Evolutionary conservation across 257 asterid species (phyloP), one percentile per base, ranked within the genome.

Genomic region (Petrea volubilis): DNA sequence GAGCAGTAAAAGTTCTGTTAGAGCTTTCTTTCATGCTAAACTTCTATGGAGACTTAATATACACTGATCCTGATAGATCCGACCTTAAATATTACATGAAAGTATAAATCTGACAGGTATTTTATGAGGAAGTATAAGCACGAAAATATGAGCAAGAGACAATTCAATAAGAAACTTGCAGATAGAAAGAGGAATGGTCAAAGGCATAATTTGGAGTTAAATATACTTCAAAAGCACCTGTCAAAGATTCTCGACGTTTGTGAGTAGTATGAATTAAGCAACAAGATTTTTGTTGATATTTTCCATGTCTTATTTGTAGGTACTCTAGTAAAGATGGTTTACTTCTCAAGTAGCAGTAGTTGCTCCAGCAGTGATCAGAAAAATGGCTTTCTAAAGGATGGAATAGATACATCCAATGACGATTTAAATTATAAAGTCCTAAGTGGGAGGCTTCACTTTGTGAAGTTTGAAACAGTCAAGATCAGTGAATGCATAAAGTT

Each of bases 251-350:
- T 77, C 20, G 15, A 8, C 29, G 7, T 68, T 63, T 49, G 63
- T 18, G 33, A 38, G 21, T 49, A 24, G 60, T 43, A 13, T 65
- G 43, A 20, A 53, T 70, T 21, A 12, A 65, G 51, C 47, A 31
- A 50, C 63, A 53, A 67, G 46, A 46, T 28, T 36, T 62, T 53
- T 18, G 33, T 28, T 75, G 29, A 72, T 74, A 21, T 14, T 38
- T 57, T 38, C 44, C 28, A 13, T 64, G 63, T 25, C 38, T 61
- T 50, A 57, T 72, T 9, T 72, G 55, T 73, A 93, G 98, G 98
- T 59, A 70, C 98, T 71, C 93, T 92, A 24, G 78, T 92, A 77
- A 92, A 92, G 84, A 68, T 89, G 79, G 97, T 86, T 40, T 91
- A 84, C 85, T 86, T 91, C 81, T 74, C 86, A 28, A 67, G 83